Evolutionary conservation across 2,329 filamentous ascomycete genomes (phyloP).

Genomic region (Colletotrichum sp.): DNA sequence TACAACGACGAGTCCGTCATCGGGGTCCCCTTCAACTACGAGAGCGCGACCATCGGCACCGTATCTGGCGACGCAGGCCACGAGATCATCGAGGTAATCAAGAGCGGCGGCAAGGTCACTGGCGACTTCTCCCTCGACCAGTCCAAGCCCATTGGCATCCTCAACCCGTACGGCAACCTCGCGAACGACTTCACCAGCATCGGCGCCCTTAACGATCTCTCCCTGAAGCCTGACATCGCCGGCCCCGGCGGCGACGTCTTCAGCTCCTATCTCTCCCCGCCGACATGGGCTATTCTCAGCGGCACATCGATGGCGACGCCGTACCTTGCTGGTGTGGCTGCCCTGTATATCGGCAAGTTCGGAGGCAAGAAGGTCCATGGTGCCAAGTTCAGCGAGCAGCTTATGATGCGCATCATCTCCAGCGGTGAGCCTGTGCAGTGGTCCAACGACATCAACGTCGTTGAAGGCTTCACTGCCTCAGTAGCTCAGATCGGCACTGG

Average conservation of each 20-base stretch:
- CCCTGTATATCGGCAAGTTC: conserved; percentile 36
- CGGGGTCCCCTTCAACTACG: neutral
- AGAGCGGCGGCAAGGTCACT: conserved; percentile 15
- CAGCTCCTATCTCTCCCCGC: conserved; percentile 36
- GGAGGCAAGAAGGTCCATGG: conserved; percentile 40
- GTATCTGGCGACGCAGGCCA: conserved; percentile 16
- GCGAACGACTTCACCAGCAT: conserved; percentile 42
- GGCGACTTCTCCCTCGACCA: conserved; percentile 18
- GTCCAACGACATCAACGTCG: neutral
- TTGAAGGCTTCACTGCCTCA: conserved; percentile 28
- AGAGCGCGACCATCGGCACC: conserved; percentile 10
- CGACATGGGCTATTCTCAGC: conserved; percentile 33
- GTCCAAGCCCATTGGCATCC: conserved; percentile 21
- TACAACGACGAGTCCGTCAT: conserved; percentile 35
- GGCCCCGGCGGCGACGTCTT: conserved; percentile 45
- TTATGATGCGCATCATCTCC: conserved; percentile 38
- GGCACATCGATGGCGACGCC: conserved; percentile 55
- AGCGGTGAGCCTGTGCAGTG: conserved; percentile 32
- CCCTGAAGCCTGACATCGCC: conserved; percentile 42
- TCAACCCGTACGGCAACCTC: conserved; percentile 30
- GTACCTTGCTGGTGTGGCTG: conserved; percentile 44
- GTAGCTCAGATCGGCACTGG: conserved; percentile 45
- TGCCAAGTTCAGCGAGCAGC: conserved; percentile 32
- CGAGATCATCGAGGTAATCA: conserved; percentile 20
- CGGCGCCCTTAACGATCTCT: conserved; percentile 44